Evolutionary conservation across 768 basidiomycete species (phyloP).

Genomic region (Hericium erinaceus): DNA sequence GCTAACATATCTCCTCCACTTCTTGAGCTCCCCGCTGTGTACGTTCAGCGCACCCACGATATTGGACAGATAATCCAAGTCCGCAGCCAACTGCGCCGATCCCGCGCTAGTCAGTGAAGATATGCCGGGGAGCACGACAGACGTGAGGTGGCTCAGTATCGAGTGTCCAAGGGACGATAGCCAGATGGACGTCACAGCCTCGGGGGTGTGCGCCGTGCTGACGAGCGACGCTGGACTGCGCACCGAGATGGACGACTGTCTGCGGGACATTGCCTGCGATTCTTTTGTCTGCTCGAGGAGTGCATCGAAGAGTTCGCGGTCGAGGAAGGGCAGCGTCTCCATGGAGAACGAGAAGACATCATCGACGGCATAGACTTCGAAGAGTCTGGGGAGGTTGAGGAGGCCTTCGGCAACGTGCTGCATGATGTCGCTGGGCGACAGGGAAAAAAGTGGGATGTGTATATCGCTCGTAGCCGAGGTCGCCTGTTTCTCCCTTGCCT

Average conservation of each 20-base stretch:
- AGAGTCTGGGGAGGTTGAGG: constrained; percentile 84
- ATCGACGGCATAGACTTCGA: constrained; percentile 91
- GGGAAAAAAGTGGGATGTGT: constrained; percentile 83
- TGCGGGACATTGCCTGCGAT: constrained; percentile 22
- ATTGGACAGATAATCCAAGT: constrained; percentile 84
- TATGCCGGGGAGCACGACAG: constrained; percentile 63
- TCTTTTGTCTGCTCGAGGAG: constrained; percentile 30
- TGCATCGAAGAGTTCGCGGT: constrained; percentile 42
- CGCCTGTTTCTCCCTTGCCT: constrained; percentile 36
- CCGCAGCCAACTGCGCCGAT: constrained; percentile 75
- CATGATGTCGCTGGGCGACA: constrained; percentile 83
- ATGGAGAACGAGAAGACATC: constrained; percentile 86
- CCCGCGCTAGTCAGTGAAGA: constrained; percentile 52
- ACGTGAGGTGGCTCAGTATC: constrained; percentile 66
- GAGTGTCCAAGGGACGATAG: constrained; percentile 82
- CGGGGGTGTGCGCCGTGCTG: constrained; percentile 41
- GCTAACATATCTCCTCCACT: constrained; percentile 67
- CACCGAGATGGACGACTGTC: constrained; percentile 24
- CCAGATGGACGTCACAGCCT: constrained; percentile 85
- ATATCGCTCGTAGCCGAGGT: constrained; percentile 36
- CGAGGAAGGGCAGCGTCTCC: constrained; percentile 67
- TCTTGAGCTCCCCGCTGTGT: constrained; percentile 68
- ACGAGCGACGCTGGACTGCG: not conserved
- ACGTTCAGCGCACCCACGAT: constrained; percentile 88
- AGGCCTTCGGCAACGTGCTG: constrained; percentile 91